Conservation (phyloP, 768 basidiomycete species). For the Agrocybe praecox region DNA sequence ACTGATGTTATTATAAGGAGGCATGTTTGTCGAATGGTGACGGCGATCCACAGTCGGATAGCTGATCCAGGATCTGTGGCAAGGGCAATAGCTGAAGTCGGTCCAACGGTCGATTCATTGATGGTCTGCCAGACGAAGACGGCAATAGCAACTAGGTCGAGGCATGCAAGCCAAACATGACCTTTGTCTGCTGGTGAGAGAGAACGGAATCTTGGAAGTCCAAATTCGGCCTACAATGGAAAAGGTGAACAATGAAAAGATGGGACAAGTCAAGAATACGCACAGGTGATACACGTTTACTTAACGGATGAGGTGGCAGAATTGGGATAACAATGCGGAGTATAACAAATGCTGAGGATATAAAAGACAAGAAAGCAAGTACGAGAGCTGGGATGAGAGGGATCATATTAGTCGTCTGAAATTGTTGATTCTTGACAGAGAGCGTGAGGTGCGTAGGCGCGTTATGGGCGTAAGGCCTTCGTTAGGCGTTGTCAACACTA, state of each 20-base stretch:
- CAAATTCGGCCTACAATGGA: constrained; percentile 67
- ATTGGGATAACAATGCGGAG: constrained; percentile 77
- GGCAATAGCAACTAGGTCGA: constrained; percentile 63
- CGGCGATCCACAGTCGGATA: constrained; percentile 67
- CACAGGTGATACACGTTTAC: constrained; percentile 75
- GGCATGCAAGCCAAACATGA: constrained; percentile 71
- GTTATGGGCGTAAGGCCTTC: constrained; percentile 48
- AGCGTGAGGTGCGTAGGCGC: constrained; percentile 47
- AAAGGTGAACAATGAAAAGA: constrained; percentile 20
- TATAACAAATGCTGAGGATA: constrained; percentile 74
- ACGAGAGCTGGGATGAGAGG: constrained; percentile 67
- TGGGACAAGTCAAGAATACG: constrained; percentile 28
- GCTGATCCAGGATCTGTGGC: constrained; percentile 55
- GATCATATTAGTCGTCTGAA: constrained; percentile 50
- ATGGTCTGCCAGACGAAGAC: constrained; percentile 71
- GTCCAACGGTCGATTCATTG: constrained; percentile 49
- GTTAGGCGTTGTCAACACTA: constrained; percentile 33
- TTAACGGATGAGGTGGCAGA: constrained; percentile 72
- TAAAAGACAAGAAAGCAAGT: constrained; percentile 71
- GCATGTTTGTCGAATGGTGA: constrained; percentile 70
- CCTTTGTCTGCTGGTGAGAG: constrained; percentile 70
- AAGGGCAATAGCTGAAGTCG: constrained; percentile 40
- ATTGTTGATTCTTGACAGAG: constrained; percentile 39
- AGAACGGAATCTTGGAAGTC: constrained; percentile 67
- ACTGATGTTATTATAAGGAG: constrained; percentile 61